Percentiles rank a stretch among this genome's conserved stretches.
Evolutionary conservation across 768 basidiomycete species (phyloP).

Genomic region (Candolleomyces eurysporus): DNA sequence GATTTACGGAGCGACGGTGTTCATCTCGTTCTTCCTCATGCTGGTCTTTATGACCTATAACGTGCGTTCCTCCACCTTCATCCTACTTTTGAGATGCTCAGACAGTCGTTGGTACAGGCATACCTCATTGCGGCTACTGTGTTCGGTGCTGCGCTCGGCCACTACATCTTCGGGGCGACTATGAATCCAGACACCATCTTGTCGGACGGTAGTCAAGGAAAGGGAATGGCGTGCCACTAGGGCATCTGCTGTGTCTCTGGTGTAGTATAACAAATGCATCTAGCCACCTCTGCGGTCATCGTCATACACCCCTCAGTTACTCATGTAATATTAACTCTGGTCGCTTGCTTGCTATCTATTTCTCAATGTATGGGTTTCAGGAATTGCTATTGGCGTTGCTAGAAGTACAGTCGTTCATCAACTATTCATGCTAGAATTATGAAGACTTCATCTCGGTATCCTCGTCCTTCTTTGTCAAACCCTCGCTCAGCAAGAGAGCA

Average conservation of each 20-base stretch:
- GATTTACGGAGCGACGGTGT: constrained; percentile 74
- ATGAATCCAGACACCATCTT: constrained; percentile 64
- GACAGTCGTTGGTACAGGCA: constrained; percentile 45
- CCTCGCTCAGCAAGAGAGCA: constrained; percentile 72
- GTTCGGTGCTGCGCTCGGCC: constrained; percentile 77
- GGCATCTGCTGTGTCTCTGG: not conserved
- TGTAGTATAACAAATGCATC: not conserved
- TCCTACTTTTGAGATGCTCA: not conserved
- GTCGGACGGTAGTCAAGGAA: constrained; percentile 39
- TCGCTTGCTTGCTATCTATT: no score
- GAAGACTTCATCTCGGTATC: constrained; percentile 73
- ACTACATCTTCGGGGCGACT: constrained; percentile 69
- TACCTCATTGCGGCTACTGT: constrained; percentile 85
- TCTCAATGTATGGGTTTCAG: no score
- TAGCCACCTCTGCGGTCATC: not conserved
- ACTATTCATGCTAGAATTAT: constrained; percentile 18
- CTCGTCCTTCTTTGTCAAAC: constrained; percentile 84
- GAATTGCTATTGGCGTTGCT: constrained; percentile 6
- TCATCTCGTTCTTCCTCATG: constrained; percentile 90
- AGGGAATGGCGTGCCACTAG: constrained; percentile 82
- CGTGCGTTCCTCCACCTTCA: constrained; percentile 40
- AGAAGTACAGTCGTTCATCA: constrained; percentile 23
- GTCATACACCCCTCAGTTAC: no score
- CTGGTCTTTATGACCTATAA: constrained; percentile 97
- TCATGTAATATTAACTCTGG: no score